phyloP scores from a whole-genome alignment of 108 stramenopile genomes.

The Schizochytrium sp. region DNA sequence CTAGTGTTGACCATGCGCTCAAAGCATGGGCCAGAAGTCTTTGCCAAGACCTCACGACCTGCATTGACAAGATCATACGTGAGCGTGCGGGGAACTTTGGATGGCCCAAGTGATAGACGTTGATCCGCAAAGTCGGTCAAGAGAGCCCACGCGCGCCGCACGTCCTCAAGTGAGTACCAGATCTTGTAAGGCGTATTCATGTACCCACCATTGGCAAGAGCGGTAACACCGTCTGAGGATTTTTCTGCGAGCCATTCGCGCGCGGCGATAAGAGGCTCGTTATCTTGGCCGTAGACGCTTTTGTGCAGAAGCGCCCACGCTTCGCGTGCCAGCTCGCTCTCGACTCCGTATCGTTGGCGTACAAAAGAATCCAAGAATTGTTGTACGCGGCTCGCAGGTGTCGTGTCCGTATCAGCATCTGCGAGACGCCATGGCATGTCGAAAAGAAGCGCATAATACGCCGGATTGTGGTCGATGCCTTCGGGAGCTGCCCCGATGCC shows the following conservation, averaged over 20 bases:
- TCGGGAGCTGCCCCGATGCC: slow-evolving; percentile 50
- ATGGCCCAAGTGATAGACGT: background rate
- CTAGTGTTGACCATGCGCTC: background rate
- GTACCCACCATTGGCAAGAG: background rate
- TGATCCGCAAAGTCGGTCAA: background rate
- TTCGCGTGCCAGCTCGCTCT: background rate
- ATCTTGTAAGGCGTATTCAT: background rate
- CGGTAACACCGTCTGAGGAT: background rate
- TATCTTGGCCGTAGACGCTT: background rate
- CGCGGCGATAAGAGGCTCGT: background rate
- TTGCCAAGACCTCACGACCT: background rate
- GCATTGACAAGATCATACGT: background rate
- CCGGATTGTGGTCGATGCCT: slow-evolving; percentile 53
- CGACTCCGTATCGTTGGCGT: background rate
- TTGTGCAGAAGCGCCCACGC: background rate
- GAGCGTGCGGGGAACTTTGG: background rate
- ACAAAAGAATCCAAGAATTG: background rate
- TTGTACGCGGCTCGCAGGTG: background rate
- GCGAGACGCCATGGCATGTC: slow-evolving; percentile 24
- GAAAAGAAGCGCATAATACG: slow-evolving; percentile 42
- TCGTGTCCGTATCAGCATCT: background rate
- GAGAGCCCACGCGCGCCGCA: background rate
- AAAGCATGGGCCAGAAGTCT: background rate
- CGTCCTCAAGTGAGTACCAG: background rate
- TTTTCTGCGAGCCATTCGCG: background rate